A percentile compares a stretch with the other conserved stretches of the same genome.
phyloP scores from a whole-genome alignment of 148 eudicot genomes.

The Diospyros lotus region DNA sequence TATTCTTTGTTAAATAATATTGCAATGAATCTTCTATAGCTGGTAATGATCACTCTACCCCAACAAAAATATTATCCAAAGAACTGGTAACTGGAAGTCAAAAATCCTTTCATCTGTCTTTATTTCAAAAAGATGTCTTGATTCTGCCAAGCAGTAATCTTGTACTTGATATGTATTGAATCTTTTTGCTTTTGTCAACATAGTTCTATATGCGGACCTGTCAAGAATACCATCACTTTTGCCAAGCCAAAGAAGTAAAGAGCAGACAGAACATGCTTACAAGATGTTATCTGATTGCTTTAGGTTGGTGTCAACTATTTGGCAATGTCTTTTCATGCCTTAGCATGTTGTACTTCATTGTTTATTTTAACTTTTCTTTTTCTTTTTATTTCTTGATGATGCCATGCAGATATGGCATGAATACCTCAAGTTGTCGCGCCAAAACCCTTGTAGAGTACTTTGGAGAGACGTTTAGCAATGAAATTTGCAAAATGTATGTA shows the following conservation, averaged over 20 bases:
- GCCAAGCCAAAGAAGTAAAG: constrained; percentile 68
- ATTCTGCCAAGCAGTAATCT: neutral
- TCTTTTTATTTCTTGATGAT: neutral
- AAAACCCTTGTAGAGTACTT: constrained; percentile 83
- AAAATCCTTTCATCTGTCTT: neutral
- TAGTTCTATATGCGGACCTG: constrained; percentile 67
- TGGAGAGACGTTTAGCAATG: constrained; percentile 62
- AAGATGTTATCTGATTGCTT: constrained; percentile 91
- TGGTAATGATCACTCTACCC: neutral
- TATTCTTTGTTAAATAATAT: constrained; percentile 2
- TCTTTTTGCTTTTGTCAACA: constrained; percentile 15
- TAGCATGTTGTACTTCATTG: neutral
- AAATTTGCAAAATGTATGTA: constrained; percentile 49
- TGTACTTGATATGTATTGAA: neutral
- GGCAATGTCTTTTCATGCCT: neutral
- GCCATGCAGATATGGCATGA: constrained; percentile 65
- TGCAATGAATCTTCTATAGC: neutral
- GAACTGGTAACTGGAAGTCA: neutral
- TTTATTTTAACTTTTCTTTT: neutral
- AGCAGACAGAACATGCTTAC: constrained; percentile 71
- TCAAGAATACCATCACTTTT: constrained; percentile 62
- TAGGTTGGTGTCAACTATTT: constrained; percentile 26
- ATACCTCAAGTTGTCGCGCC: constrained; percentile 70
- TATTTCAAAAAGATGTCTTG: neutral
- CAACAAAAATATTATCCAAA: neutral